Evolutionary conservation across 2,329 filamentous ascomycete species (phyloP), one percentile per base, ranked within the genome.

Genomic region (Rhytidhysteron rufulum): DNA sequence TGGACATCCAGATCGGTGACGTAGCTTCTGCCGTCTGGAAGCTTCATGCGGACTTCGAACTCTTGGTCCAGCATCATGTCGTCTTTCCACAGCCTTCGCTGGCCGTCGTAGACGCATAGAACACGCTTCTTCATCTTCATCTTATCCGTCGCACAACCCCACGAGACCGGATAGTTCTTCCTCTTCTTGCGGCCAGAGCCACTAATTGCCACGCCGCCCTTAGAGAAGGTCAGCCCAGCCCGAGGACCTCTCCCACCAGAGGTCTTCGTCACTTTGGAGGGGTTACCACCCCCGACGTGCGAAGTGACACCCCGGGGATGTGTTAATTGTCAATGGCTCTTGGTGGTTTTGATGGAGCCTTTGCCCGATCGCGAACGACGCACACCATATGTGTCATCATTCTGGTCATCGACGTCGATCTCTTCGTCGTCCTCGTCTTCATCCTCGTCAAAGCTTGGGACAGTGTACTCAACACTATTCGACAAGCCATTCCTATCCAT

Each of bases 121-220:
- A 96, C 88, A 20, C 93, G 86, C 79, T 96, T 96, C 80, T 94
- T 96, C 81, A 95, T 94, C 61, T 86, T 94, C 88, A 97, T 95
- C 72, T 93, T 89, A 57, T 88, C 86, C 57, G 86, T 83, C 47
- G 90, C 80, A 56, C 90, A 93, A 38, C 93, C 91, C 93, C 93
- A 98, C 2, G 86, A 90, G 0, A 86, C 82, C 10, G 93, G 93
- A 64, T 95, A 97, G 65, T 95, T 88, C 65, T 89, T 90, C 51
- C 89, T 82, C 74, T 88, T 91, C 76, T 94, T 95, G 68, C 88
- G 86, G 41, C 87, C 82, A 21, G 67, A 68, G 40, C 63, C 46
- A 30, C 58, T 55, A 80, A 77, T 72, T 45, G 65, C 75, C 29
- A 84, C 85, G 49, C 84, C 86, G 46, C 83, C 87, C 55, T 84